phyloP scores from a whole-genome alignment of 2,329 filamentous ascomycete species.

The Alternaria postmessia region DNA sequence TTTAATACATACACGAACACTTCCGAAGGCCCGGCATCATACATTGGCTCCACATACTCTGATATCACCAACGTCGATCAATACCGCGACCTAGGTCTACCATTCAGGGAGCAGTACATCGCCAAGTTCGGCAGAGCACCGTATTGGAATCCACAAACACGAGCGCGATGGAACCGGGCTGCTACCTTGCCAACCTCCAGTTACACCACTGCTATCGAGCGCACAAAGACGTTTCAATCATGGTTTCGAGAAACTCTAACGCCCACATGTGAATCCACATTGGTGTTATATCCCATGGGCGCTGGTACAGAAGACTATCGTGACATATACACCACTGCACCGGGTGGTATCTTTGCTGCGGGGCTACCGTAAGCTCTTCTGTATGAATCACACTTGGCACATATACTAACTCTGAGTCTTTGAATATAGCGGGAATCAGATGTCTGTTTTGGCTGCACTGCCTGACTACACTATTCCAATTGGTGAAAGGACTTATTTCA shows the following conservation, averaged over 20 bases:
- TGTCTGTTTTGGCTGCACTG: constrained; percentile 16
- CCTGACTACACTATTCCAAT: constrained; percentile 19
- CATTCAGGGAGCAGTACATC: constrained; percentile 14
- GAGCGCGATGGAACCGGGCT: constrained; percentile 13
- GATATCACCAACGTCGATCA: constrained; percentile 25
- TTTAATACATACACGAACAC: constrained; percentile 20
- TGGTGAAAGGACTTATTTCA: constrained; percentile 16
- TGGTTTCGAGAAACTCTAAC: constrained; percentile 16
- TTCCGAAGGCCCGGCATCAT: constrained; percentile 12
- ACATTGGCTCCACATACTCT: constrained; percentile 20
- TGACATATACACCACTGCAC: constrained; percentile 10
- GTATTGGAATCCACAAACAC: constrained; percentile 22
- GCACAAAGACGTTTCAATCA: constrained; percentile 7
- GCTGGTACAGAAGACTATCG: constrained; percentile 15
- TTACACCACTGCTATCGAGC: constrained; percentile 12
- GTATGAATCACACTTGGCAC: not conserved
- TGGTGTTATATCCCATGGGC: constrained; percentile 22
- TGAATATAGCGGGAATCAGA: constrained; percentile 11
- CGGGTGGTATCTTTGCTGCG: constrained; percentile 12
- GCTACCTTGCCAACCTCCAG: constrained; percentile 10
- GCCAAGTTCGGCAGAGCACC: constrained; percentile 17
- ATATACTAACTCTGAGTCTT: not conserved
- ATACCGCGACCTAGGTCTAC: constrained; percentile 14
- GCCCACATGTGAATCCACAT: constrained; percentile 16
- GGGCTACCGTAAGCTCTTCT: not conserved